Conservation (phyloP, 805 yeast genomes). For the Starmerella roubikii region DNA sequence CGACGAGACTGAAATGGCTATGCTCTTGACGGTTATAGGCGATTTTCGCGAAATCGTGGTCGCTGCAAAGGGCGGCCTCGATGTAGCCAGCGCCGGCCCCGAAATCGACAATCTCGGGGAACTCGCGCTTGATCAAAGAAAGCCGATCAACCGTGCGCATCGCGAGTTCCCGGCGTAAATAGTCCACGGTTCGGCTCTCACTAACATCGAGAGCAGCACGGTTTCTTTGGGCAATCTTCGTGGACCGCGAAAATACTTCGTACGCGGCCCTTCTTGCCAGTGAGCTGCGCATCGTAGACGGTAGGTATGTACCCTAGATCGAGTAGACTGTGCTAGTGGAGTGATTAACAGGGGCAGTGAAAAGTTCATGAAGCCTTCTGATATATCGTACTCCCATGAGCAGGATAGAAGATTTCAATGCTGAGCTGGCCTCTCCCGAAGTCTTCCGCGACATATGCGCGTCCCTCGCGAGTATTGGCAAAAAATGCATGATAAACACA, state of each 20-base stretch:
- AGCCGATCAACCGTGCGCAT: conserved; percentile 58
- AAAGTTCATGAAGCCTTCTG: not conserved
- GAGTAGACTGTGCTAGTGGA: not conserved
- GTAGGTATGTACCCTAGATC: not conserved
- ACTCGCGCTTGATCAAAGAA: conserved; percentile 54
- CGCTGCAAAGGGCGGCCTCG: conserved; percentile 30
- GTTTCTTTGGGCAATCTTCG: conserved; percentile 49
- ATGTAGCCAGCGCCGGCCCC: conserved; percentile 64
- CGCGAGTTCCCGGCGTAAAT: conserved; percentile 63
- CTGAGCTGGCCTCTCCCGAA: conserved; percentile 11
- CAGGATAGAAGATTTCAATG: conserved; percentile 12
- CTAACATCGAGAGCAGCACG: conserved; percentile 36
- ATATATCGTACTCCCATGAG: no score
- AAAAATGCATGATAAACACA: conserved; percentile 4
- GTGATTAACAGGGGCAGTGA: not conserved
- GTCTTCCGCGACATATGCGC: conserved; percentile 14
- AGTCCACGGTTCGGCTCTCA: conserved; percentile 47
- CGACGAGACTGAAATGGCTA: conserved; percentile 49
- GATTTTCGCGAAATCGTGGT: conserved; percentile 36
- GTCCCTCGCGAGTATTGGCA: conserved; percentile 10
- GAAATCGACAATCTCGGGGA: conserved; percentile 49
- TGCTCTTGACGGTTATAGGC: conserved; percentile 36
- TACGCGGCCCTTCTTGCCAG: conserved; percentile 26
- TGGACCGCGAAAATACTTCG: conserved; percentile 48
- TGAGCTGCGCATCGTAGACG: conserved; percentile 11